A percentile compares a stretch with the other conserved stretches of the same genome.
phyloP scores from a whole-genome alignment of 345 rosid species.

The Populus davidiana region DNA sequence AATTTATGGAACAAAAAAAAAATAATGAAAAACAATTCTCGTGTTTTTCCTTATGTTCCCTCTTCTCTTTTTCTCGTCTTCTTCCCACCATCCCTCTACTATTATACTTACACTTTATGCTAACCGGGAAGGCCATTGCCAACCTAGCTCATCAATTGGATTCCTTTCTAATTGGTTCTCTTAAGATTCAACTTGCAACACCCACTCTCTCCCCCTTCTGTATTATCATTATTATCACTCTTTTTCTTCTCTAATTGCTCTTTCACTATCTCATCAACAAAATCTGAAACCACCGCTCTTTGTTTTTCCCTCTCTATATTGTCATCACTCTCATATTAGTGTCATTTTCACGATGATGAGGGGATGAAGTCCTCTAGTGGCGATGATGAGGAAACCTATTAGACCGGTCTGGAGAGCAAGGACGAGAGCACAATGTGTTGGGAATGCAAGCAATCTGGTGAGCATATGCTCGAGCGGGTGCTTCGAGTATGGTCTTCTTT shows the following conservation, averaged over 20 bases:
- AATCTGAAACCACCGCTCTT: constrained; percentile 46
- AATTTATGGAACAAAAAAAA: no score
- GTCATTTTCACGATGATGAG: constrained; percentile 56
- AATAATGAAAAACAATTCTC: no score
- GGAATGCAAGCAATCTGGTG: constrained; percentile 48
- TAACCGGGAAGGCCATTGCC: no score
- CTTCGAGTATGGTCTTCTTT: constrained; percentile 46
- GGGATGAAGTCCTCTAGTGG: constrained; percentile 54
- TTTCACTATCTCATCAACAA: constrained; percentile 54
- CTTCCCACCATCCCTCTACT: no score
- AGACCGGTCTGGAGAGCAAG: constrained; percentile 51
- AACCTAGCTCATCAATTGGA: no score
- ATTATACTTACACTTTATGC: no score
- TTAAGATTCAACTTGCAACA: no score
- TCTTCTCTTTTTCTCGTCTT: no score
- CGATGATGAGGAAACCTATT: constrained; percentile 46
- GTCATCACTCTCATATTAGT: constrained; percentile 43
- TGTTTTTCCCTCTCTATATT: constrained; percentile 39
- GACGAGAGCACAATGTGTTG: constrained; percentile 49
- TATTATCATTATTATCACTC: constrained; percentile 11
- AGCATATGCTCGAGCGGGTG: constrained; percentile 60
- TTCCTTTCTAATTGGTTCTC: no score
- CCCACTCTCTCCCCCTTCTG: constrained; percentile 1
- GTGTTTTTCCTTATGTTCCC: no score
- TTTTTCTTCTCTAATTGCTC: constrained; percentile 49